A percentile compares a stretch with the other conserved stretches of the same genome.
phyloP scores from a whole-genome alignment of 1,284 basidiomycete species.

The Bondarzewia mesenterica region DNA sequence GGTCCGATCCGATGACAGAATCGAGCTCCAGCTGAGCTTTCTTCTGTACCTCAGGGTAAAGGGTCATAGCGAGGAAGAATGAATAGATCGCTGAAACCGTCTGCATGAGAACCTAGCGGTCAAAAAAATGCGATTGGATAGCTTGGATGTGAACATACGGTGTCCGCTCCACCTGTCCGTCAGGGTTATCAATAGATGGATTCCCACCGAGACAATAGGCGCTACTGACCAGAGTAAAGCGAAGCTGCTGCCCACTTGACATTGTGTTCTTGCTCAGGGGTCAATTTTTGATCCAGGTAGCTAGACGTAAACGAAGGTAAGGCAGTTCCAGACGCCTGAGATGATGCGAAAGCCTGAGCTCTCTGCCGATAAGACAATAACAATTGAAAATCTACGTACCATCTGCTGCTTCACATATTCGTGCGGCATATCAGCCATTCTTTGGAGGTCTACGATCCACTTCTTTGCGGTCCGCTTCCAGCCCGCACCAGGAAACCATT shows the following conservation, averaged over 20 bases:
- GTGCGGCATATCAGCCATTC: background rate
- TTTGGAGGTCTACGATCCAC: background rate
- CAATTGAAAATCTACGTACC: background rate
- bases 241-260: background rate
- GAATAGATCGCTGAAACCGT: background rate
- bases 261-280: background rate
- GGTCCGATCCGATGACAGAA: background rate
- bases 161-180: background rate
- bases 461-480: conserved; percentile 19
- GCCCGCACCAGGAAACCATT: conserved; percentile 18
- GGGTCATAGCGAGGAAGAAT: background rate
- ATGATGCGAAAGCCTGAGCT: too few species aligned
- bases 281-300: background rate
- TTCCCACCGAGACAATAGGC: too few species aligned
- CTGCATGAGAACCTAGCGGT: background rate
- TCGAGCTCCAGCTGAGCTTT: background rate
- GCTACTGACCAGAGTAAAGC: background rate
- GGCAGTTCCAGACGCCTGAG: background rate
- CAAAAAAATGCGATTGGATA: too few species aligned
- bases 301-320: background rate
- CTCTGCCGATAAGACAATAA: background rate
- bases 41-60: conserved; percentile 3
- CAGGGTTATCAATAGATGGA: background rate
- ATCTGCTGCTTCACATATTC: conserved; percentile 1
- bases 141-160: background rate